Evolutionary conservation across 1,284 basidiomycete genomes (phyloP).

Genomic region (Mycosarcoma maydis): DNA sequence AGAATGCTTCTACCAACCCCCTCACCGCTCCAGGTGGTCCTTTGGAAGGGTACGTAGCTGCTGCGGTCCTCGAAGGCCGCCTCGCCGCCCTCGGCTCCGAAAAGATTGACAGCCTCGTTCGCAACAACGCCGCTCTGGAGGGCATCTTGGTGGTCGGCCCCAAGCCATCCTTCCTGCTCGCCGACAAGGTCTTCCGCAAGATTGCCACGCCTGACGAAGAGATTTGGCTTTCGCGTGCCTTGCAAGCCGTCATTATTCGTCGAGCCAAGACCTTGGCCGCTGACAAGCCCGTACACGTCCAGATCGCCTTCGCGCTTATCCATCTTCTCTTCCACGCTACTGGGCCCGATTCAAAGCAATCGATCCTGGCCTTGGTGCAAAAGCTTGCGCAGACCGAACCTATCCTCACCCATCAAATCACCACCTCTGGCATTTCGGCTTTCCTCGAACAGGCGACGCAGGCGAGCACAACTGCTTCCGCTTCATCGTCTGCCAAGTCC

Average conservation of each 20-base stretch:
- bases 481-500: constrained; percentile 19
- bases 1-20: constrained; percentile 53
- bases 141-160: constrained; percentile 42
- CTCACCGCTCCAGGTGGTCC: constrained; percentile 58
- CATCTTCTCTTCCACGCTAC: constrained; percentile 47
- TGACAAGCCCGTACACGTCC: constrained; percentile 37
- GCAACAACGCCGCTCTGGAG: constrained; percentile 41
- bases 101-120: constrained; percentile 40
- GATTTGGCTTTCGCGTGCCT: constrained; percentile 52
- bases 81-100: constrained; percentile 29
- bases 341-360: constrained; percentile 27
- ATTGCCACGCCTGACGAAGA: constrained; percentile 50
- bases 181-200: constrained; percentile 61
- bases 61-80: constrained; percentile 44
- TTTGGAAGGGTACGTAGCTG: constrained; percentile 61
- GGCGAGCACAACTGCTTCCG: background rate
- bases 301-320: constrained; percentile 42
- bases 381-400: constrained; percentile 24
- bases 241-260: constrained; percentile 33
- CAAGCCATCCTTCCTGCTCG: constrained; percentile 64
- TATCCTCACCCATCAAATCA: constrained; percentile 36
- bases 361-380: constrained; percentile 20
- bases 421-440: constrained; percentile 37
- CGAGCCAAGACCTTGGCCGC: constrained; percentile 9
- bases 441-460: constrained; percentile 34